phyloP scores from a whole-genome alignment of 192 early-diverging fungal genomes.

The Nowakowskiella sp. region DNA sequence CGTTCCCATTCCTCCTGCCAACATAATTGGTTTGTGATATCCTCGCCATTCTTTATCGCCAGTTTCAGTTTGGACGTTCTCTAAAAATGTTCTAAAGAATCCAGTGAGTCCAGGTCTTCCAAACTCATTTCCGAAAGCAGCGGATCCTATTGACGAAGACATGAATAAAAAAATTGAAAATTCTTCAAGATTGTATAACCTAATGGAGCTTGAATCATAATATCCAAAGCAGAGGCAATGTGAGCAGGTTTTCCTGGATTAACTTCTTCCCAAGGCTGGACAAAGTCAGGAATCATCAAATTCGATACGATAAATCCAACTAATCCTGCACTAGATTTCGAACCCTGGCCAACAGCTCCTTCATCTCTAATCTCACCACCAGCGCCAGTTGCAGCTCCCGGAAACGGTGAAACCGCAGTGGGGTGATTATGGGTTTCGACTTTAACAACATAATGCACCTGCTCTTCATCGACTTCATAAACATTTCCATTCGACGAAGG shows the following conservation, averaged over 20 bases:
- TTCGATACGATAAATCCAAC: conserved; percentile 94
- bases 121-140: conserved; percentile 99
- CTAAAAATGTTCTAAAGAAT: conserved; percentile 89
- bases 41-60: conserved; percentile 73
- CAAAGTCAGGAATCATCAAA: conserved; percentile 80
- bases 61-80: conserved; percentile 29
- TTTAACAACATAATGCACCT: conserved; percentile 87
- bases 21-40: conserved; percentile 99
- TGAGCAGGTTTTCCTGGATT: conserved; percentile 79
- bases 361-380: conserved; percentile 99
- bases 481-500: conserved; percentile 29
- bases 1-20: conserved; percentile 94
- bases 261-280: conserved; percentile 87
- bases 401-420: conserved; percentile 95
- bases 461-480: conserved; percentile 59
- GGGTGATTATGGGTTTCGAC: conserved; percentile 99
- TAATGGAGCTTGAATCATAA: conserved; percentile 96
- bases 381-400: conserved; percentile 95
- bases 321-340: conserved; percentile 91
- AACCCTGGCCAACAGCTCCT: conserved; percentile 93
- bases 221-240: conserved; percentile 86
- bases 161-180: background rate
- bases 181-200: conserved; percentile 33
- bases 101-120: conserved; percentile 90
- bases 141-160: conserved; percentile 32